phyloP scores from a whole-genome alignment of 305 asterid species.

The Solanum chacoense region DNA sequence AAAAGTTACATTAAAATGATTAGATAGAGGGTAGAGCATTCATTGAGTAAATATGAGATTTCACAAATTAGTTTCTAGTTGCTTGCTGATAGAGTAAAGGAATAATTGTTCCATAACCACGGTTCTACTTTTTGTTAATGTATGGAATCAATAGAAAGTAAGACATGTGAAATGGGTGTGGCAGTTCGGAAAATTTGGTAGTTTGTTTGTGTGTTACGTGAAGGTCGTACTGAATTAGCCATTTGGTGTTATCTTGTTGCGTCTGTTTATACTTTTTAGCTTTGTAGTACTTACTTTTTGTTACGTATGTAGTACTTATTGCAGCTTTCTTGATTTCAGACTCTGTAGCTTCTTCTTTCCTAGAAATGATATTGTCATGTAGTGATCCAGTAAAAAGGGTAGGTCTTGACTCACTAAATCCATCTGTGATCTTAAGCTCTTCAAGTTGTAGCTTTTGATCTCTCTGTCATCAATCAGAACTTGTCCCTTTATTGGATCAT shows the following conservation, averaged over 20 bases:
- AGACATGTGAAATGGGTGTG: not conserved
- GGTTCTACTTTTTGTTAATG: not conserved
- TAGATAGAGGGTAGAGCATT: not conserved
- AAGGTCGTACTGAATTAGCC: not conserved
- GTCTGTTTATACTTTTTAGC: not conserved
- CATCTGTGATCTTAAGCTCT: conserved; percentile 52
- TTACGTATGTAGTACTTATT: not conserved
- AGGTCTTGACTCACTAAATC: conserved; percentile 74
- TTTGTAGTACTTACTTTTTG: not conserved
- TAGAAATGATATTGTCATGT: conserved; percentile 38
- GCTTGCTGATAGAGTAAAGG: not conserved
- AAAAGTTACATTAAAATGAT: not conserved
- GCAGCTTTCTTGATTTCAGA: conserved; percentile 56
- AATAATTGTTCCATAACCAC: not conserved
- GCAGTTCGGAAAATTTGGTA: not conserved
- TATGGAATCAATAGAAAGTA: not conserved
- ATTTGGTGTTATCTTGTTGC: not conserved
- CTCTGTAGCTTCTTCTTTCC: conserved; percentile 42
- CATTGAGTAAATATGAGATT: not conserved
- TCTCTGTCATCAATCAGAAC: conserved; percentile 46
- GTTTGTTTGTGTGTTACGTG: not conserved
- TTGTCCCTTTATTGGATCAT: conserved; percentile 52
- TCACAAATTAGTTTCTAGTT: not conserved
- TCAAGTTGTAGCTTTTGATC: conserved; percentile 37
- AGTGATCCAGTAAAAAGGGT: conserved; percentile 53